A percentile compares a stretch with the other conserved stretches of the same genome.
These are phyloP conservation scores for Fusarium sulawesiense DNA, from an alignment of 2,329 filamentous ascomycete genomes.

Conservation along the genomic window DNA sequence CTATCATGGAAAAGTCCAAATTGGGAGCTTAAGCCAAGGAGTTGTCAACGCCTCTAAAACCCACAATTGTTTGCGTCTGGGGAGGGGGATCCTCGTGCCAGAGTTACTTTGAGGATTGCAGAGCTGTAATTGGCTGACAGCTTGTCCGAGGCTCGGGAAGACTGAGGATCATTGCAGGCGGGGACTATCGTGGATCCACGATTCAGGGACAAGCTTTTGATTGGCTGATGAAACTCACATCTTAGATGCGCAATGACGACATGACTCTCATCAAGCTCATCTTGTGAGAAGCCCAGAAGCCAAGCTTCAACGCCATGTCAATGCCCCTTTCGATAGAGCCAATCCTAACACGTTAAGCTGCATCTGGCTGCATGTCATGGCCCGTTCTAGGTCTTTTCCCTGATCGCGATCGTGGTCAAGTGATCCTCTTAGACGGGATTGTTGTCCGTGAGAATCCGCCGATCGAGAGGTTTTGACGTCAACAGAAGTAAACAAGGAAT, in stretches of 20 bases:
- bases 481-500: conserved; percentile 25
- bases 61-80: conserved; percentile 26
- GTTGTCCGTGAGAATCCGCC: conserved; percentile 23
- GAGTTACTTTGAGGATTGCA: not conserved
- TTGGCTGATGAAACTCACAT: conserved; percentile 13
- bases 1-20: conserved; percentile 14
- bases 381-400: conserved; percentile 21
- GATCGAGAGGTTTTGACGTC: conserved; percentile 37
- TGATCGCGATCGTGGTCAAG: conserved; percentile 38
- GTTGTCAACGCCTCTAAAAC: conserved; percentile 13
- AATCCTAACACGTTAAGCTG: conserved; percentile 29
- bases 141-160: conserved; percentile 28
- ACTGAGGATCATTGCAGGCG: conserved; percentile 35
- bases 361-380: conserved; percentile 23
- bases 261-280: conserved; percentile 34
- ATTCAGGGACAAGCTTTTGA: conserved; percentile 16
- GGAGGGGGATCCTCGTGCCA: conserved; percentile 15
- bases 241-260: conserved; percentile 38
- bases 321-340: conserved; percentile 23
- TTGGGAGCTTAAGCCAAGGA: conserved; percentile 25
- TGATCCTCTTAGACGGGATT: conserved; percentile 20
- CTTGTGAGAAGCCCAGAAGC: conserved; percentile 9
- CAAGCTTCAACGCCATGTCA: conserved; percentile 6
- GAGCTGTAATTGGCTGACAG: conserved; percentile 20
- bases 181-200: conserved; percentile 10